Evolutionary conservation across 2,329 filamentous ascomycete genomes (phyloP), one percentile per base, ranked within the genome.

Genomic region (Talaromyces sp.): DNA sequence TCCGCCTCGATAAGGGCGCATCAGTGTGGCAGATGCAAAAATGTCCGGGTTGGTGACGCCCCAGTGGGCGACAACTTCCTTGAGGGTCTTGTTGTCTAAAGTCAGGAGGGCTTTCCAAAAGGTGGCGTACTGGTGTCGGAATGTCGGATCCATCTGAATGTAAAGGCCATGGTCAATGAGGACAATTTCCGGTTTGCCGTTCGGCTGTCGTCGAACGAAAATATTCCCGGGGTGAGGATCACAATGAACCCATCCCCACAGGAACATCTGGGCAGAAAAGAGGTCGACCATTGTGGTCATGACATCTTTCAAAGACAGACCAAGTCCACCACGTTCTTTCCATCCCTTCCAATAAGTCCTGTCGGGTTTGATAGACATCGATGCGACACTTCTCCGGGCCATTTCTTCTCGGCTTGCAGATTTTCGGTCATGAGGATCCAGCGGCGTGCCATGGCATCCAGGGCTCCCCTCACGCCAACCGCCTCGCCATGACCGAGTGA

Each of bases 201-300:
- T 88, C 1, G 92, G 90, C 17, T 91, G 82, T 9, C 95, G 88
- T 9, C 95, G 89, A 71, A 98, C 89, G 78, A 99, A 96, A 74
- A 98, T 95, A 77, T 99, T 99, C 30, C 93, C 93, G 1, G 95
- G 95, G 72, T 99, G 95, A 10, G 95, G 95, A 73, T 99, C 95
- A 77, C 93, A 97, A 79, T 99, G 93, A 0, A 98, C 91, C 51
- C 91, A 85, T 13, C 95, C 95, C 91, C 92, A 98, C 66, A 96
- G 88, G 81, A 97, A 99, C 84, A 98, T 98, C 72, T 98, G 93
- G 2, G 92, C 93, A n/a, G 89, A 91, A 80, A 98, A 99, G 36
- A 98, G 84, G 73, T 97, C 93, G 56, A 97, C 86, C 87, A 98
- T 97, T 33, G 92, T 97, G 6, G 89, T 90, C 95, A 98, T 98